phyloP scores from a whole-genome alignment of 2,329 filamentous ascomycete genomes.

The Botrytis paeoniae region DNA sequence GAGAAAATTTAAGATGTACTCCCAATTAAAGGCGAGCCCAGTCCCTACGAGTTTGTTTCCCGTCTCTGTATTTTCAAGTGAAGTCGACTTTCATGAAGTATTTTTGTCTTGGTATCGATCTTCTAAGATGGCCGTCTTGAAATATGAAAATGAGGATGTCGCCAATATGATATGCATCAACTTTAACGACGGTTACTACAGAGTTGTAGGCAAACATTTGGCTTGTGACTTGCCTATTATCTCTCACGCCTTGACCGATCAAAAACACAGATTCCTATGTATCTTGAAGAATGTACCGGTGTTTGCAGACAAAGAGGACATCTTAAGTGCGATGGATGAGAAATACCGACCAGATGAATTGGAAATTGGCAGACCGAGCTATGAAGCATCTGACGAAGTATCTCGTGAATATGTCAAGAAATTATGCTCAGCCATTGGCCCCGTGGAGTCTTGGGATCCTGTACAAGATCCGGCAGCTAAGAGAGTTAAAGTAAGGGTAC shows the following conservation, averaged over 20 bases:
- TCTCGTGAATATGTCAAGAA: not conserved
- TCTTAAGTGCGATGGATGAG: not conserved
- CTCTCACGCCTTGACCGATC: not conserved
- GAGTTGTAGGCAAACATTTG: not conserved
- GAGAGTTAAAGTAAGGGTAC: slow-evolving; percentile 40
- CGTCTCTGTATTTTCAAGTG: not conserved
- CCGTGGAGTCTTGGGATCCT: not conserved
- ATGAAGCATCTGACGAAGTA: not conserved
- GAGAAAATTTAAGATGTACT: not conserved
- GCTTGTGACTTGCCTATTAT: not conserved
- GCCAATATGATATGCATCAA: not conserved
- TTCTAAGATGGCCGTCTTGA: not conserved
- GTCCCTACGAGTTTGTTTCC: not conserved
- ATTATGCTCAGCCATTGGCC: not conserved
- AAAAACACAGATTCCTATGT: not conserved
- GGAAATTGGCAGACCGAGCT: not conserved
- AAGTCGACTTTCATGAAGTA: not conserved
- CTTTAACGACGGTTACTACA: not conserved
- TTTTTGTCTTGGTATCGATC: not conserved
- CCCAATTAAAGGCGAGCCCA: not conserved
- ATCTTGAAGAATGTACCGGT: not conserved
- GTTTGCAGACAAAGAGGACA: not conserved
- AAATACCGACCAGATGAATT: not conserved
- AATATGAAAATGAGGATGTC: not conserved
- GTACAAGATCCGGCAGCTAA: not conserved